A percentile compares a stretch with the other conserved stretches of the same genome.
Evolutionary conservation across 139 green algal genomes (phyloP).

Genomic region (Chlamydomonas incerta): DNA sequence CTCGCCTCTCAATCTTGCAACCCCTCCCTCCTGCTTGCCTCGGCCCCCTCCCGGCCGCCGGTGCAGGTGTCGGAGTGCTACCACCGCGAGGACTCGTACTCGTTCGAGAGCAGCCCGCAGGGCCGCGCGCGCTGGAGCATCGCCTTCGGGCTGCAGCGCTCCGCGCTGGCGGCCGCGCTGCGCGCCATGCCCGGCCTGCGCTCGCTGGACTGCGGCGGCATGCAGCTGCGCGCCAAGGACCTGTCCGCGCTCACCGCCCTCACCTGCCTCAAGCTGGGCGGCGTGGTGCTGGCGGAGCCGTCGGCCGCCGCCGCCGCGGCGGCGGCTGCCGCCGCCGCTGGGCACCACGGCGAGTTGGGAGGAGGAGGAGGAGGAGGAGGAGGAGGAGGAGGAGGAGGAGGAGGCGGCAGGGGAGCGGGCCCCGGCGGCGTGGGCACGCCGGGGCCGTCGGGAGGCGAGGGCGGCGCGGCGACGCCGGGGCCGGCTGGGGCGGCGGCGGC

Average conservation of each 20-base stretch:
- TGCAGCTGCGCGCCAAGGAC: neutral
- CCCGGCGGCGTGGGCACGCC: too few species aligned
- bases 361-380: too few species aligned
- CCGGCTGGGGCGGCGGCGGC: too few species aligned
- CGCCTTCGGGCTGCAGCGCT: neutral
- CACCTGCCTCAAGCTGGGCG: slow-evolving; percentile 7
- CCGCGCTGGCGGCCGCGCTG: neutral
- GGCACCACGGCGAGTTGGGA: too few species aligned
- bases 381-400: too few species aligned
- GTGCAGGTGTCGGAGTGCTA: neutral
- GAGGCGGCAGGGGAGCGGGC: too few species aligned
- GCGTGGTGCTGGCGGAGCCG: neutral
- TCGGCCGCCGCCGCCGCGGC: neutral
- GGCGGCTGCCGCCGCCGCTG: neutral
- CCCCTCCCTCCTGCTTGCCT: neutral
- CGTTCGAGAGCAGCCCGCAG: neutral
- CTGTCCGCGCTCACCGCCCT: neutral
- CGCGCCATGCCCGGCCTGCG: neutral
- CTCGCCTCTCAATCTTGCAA: neutral
- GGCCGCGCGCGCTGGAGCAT: neutral
- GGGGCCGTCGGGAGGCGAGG: too few species aligned
- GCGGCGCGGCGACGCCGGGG: too few species aligned
- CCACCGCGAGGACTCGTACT: neutral
- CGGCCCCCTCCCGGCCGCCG: too few species aligned
- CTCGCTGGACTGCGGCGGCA: neutral